Percentiles rank a stretch among this genome's conserved stretches.
These are phyloP conservation scores for Pleurotus giganteus DNA, from an alignment of 768 basidiomycete genomes.

Conservation along the genomic window DNA sequence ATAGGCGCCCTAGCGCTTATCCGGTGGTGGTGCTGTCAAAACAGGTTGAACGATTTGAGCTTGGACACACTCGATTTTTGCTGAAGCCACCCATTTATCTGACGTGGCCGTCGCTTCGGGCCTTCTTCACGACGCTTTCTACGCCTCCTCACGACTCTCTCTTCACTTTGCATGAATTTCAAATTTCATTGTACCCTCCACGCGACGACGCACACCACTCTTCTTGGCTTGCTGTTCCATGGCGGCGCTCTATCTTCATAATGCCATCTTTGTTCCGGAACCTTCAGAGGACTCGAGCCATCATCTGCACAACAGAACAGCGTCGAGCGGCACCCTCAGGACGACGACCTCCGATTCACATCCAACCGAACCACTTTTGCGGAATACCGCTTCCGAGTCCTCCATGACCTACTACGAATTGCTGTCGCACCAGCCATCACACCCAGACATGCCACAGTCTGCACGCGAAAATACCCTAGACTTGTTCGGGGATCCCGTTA, in stretches of 20 bases:
- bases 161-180: background rate
- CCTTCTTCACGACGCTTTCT: background rate
- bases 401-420: conserved; percentile 30
- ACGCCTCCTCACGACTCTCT: background rate
- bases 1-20: too few species aligned
- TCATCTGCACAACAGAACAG: conserved; percentile 19
- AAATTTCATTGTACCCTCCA: conserved; percentile 1
- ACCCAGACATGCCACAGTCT: conserved; percentile 21
- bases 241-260: conserved; percentile 61
- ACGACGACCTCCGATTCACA: conserved; percentile 39
- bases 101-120: background rate
- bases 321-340: conserved; percentile 26
- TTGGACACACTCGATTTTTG: too few species aligned
- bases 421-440: conserved; percentile 28
- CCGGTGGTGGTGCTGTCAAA: too few species aligned
- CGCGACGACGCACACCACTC: conserved; percentile 14
- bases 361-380: conserved; percentile 42
- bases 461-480: conserved; percentile 26
- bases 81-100: background rate
- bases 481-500: conserved; percentile 24
- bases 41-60: too few species aligned
- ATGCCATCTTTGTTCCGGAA: conserved; percentile 45
- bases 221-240: conserved; percentile 33
- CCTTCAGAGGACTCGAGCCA: conserved; percentile 20
- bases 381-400: conserved; percentile 24